phyloP scores from a whole-genome alignment of 2,329 filamentous ascomycete genomes.

The Neophaeococcomyces mojaviensis region DNA sequence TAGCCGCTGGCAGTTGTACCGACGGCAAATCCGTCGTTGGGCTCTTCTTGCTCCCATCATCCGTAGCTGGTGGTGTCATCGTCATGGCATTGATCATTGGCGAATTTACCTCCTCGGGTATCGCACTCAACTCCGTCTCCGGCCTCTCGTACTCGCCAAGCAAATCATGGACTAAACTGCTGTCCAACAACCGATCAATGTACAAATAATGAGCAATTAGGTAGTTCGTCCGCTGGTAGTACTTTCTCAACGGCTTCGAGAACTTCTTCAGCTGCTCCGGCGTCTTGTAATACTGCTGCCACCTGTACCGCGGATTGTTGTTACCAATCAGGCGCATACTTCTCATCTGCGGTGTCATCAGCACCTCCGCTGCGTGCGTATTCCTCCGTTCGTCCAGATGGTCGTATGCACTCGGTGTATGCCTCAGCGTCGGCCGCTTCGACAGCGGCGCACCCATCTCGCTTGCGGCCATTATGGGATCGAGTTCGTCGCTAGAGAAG shows the following conservation, averaged over 20 bases:
- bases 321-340: slow-evolving; percentile 83
- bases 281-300: slow-evolving; percentile 78
- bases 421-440: neutral
- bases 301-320: slow-evolving; percentile 76
- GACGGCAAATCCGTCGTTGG: neutral
- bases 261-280: slow-evolving; percentile 66
- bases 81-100: slow-evolving; percentile 22
- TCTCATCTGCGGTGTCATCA: slow-evolving; percentile 25
- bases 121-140: slow-evolving; percentile 58
- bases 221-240: slow-evolving; percentile 84
- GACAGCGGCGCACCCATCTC: neutral
- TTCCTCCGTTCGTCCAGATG: slow-evolving; percentile 3
- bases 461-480: neutral
- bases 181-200: slow-evolving; percentile 84
- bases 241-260: slow-evolving; percentile 66
- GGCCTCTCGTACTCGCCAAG: slow-evolving; percentile 79
- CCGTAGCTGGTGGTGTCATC: slow-evolving; percentile 14
- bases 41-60: slow-evolving; percentile 7
- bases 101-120: slow-evolving; percentile 57
- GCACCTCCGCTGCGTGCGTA: slow-evolving; percentile 16
- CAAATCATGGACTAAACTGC: slow-evolving; percentile 81
- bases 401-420: neutral
- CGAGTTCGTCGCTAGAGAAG: slow-evolving; percentile 15
- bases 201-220: slow-evolving; percentile 88
- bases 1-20: slow-evolving; percentile 24